Evolutionary conservation across 371 early-diverging fungal species (phyloP).

Genomic region (Rhizopus stolonifer): DNA sequence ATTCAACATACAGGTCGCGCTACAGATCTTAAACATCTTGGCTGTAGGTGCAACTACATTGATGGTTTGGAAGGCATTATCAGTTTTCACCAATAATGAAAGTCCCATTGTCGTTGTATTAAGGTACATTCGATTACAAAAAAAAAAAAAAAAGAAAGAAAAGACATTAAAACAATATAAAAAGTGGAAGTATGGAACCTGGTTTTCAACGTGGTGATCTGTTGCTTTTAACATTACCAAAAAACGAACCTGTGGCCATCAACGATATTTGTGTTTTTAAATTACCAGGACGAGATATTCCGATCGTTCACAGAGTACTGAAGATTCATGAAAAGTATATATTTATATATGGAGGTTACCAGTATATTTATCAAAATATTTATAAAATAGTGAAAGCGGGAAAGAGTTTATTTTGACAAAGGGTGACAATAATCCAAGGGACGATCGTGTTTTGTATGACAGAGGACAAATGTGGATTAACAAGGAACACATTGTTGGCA

Average conservation of each 20-base stretch:
- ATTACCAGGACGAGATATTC: slow-evolving; percentile 87
- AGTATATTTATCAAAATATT: not conserved
- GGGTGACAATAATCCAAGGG: slow-evolving; percentile 96
- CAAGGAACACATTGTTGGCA: slow-evolving; percentile 84
- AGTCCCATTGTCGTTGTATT: slow-evolving; percentile 98
- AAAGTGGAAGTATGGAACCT: slow-evolving; percentile 98
- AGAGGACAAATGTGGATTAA: slow-evolving; percentile 89
- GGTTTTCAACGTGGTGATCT: slow-evolving; percentile 98
- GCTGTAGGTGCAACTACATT: slow-evolving; percentile 89
- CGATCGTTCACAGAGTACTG: slow-evolving; percentile 98
- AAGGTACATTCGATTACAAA: slow-evolving; percentile 41
- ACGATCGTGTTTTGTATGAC: slow-evolving; percentile 95
- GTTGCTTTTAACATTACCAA: slow-evolving; percentile 79
- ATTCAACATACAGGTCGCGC: slow-evolving; percentile 46
- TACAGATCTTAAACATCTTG: slow-evolving; percentile 78
- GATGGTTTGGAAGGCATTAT: slow-evolving; percentile 96
- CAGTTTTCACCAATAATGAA: slow-evolving; percentile 88
- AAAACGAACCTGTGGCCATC: slow-evolving; percentile 67
- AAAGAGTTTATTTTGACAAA: slow-evolving; percentile 93
- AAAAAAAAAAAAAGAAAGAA: not conserved
- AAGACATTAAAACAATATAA: not conserved
- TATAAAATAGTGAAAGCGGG: slow-evolving; percentile 50
- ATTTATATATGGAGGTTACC: not conserved
- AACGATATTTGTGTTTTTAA: slow-evolving; percentile 99
- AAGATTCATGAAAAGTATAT: slow-evolving; percentile 80